Conservation (phyloP, 306 rosid genomes). For the Citrullus colocynthis region DNA sequence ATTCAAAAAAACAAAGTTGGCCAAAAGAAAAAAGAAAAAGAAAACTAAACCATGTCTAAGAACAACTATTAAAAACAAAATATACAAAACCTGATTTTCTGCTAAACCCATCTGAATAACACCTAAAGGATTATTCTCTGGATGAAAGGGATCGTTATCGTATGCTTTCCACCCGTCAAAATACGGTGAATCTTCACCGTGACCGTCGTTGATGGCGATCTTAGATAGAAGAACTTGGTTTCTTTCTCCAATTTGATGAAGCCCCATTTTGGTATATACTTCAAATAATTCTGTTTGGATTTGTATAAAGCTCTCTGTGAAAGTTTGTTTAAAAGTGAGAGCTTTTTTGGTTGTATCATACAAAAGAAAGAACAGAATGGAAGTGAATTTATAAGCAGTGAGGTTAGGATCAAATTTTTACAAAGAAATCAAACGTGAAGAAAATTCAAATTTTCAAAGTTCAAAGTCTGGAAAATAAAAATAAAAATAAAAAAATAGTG, state of each 20-base stretch:
- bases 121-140: slow-evolving; percentile 42
- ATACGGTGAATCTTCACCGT: slow-evolving; percentile 73
- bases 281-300: too few relatives aligned
- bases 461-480: background rate
- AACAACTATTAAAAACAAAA: background rate
- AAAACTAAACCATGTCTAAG: background rate
- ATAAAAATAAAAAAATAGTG: background rate
- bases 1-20: background rate
- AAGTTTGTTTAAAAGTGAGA: background rate
- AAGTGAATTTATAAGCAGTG: background rate
- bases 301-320: background rate
- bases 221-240: slow-evolving; percentile 34
- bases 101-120: slow-evolving; percentile 96
- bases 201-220: slow-evolving; percentile 60
- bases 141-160: slow-evolving; percentile 63
- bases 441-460: background rate
- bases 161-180: slow-evolving; percentile 91
- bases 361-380: background rate
- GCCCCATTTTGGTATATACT: slow-evolving; percentile 9
- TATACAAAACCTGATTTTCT: slow-evolving; percentile 60
- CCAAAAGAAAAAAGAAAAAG: background rate
- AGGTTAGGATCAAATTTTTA: background rate
- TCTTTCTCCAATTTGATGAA: slow-evolving; percentile 6
- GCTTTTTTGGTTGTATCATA: background rate
- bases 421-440: background rate